phyloP scores from a whole-genome alignment of 2,329 filamentous ascomycete genomes.

The Rachicladosporium sp. region DNA sequence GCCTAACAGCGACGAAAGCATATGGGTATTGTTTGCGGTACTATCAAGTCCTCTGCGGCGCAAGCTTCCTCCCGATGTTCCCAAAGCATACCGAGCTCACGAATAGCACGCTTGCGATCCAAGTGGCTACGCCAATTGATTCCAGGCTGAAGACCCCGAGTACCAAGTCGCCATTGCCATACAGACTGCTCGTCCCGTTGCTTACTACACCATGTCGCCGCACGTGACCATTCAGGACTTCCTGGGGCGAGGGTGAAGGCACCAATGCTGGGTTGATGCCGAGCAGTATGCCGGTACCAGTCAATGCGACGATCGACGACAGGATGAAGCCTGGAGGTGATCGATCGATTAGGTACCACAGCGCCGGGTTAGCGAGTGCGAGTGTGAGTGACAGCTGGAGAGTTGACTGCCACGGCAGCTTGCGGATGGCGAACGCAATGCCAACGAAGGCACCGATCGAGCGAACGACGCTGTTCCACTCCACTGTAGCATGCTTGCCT shows the following conservation, averaged over 20 bases:
- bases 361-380: conserved; percentile 76
- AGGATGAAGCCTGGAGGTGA: conserved; percentile 74
- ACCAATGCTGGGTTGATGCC: conserved; percentile 67
- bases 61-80: conserved; percentile 75
- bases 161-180: conserved; percentile 14
- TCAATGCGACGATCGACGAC: conserved; percentile 58
- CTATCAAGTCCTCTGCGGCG: conserved; percentile 20
- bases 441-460: conserved; percentile 61
- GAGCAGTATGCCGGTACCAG: conserved; percentile 62
- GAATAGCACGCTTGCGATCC: conserved; percentile 88
- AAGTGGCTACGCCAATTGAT: conserved; percentile 61
- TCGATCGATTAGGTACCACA: conserved; percentile 95
- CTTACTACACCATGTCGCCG: conserved; percentile 5
- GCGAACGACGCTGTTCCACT: conserved; percentile 60
- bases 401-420: conserved; percentile 84
- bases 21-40: not conserved
- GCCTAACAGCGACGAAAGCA: too few species aligned
- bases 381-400: conserved; percentile 83
- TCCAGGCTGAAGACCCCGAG: conserved; percentile 47
- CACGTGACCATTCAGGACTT: conserved; percentile 17
- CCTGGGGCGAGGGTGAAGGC: conserved; percentile 47
- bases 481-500: conserved; percentile 10
- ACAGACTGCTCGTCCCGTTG: conserved; percentile 10
- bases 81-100: conserved; percentile 94
- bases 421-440: conserved; percentile 71